Percentiles rank a stretch among this genome's conserved stretches.
Conservation (phyloP, 78 protist species). For the Dictyostelium intermedium region DNA sequence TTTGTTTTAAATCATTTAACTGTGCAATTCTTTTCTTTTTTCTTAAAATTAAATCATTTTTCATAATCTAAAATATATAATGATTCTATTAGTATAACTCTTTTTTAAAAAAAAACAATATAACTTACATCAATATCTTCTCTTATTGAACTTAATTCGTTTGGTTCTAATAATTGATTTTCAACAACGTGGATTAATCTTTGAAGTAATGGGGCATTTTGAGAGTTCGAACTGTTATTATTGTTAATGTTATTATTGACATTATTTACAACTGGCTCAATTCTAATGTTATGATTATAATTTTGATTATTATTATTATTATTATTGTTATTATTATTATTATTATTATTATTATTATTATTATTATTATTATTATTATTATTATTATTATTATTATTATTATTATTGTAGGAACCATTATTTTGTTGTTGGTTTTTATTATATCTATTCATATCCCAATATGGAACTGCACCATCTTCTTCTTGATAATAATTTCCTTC, state of each 20-base stretch:
- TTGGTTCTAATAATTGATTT: conserved; percentile 54
- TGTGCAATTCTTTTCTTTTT: conserved; percentile 57
- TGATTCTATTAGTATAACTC: not conserved
- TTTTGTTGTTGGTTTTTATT: not conserved
- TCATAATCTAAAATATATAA: conserved; percentile 11
- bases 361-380: too few relatives aligned
- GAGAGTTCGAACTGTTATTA: not conserved
- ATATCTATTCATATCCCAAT: conserved; percentile 25
- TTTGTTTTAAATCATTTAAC: conserved; percentile 4
- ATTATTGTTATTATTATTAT: too few relatives aligned
- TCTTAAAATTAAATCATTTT: conserved; percentile 25
- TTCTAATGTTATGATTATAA: not conserved
- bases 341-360: too few relatives aligned
- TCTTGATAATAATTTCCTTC: conserved; percentile 5
- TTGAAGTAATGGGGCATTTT: conserved; percentile 41
- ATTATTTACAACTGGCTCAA: not conserved
- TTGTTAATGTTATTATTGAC: not conserved
- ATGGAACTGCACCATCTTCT: conserved; percentile 35
- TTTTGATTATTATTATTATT: not conserved
- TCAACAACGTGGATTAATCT: conserved; percentile 43
- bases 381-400: not conserved
- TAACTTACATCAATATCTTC: conserved; percentile 41
- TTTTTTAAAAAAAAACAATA: not conserved
- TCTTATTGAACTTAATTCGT: conserved; percentile 17
- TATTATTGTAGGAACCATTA: not conserved